Conservation (phyloP, 2,329 filamentous ascomycete genomes). For the Curvularia lunata region DNA sequence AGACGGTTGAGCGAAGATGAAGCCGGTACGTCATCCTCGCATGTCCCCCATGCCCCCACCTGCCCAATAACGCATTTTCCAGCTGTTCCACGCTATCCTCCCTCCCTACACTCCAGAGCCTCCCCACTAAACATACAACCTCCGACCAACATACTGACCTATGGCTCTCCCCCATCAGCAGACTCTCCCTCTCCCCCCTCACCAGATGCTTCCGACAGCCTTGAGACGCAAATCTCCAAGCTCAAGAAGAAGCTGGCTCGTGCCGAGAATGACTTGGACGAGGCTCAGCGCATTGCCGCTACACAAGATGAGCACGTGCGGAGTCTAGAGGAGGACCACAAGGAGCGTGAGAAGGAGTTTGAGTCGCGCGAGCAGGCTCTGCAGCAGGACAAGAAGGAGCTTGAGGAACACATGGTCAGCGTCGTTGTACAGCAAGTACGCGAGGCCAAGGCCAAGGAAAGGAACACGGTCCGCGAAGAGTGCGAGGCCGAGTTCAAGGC, state of each 20-base stretch:
- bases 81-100: conserved; percentile 28
- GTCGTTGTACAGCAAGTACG: conserved; percentile 51
- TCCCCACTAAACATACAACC: conserved; percentile 23
- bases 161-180: conserved; percentile 26
- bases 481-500: conserved; percentile 42
- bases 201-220: conserved; percentile 36
- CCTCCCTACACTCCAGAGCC: conserved; percentile 25
- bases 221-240: conserved; percentile 41
- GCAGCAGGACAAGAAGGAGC: conserved; percentile 47
- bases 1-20: conserved; percentile 21
- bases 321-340: conserved; percentile 43
- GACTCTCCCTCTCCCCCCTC: conserved; percentile 41
- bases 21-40: conserved; percentile 25
- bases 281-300: conserved; percentile 41
- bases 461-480: conserved; percentile 44
- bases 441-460: conserved; percentile 48
- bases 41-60: conserved; percentile 16
- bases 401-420: conserved; percentile 52
- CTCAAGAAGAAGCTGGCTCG: conserved; percentile 42
- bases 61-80: conserved; percentile 34
- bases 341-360: conserved; percentile 40
- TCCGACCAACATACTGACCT: conserved; percentile 30
- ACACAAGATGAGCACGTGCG: conserved; percentile 40
- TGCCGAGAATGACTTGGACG: conserved; percentile 41
- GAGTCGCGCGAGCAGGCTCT: conserved; percentile 40